Evolutionary conservation across 805 yeast genomes (phyloP).

Genomic region (Ascoidea tarda): DNA sequence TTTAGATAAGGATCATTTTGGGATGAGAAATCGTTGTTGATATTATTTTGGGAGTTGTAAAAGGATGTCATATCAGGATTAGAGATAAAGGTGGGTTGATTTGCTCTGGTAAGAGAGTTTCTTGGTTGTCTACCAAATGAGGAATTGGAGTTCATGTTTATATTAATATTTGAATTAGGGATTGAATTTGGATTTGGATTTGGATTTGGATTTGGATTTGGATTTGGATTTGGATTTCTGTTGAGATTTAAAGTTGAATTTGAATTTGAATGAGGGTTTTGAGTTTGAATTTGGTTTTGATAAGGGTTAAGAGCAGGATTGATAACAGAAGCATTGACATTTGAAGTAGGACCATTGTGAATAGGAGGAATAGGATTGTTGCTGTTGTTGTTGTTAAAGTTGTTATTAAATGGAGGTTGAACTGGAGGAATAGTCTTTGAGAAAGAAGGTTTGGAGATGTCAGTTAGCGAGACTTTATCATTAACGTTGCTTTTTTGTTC

Average conservation of each 20-base stretch:
- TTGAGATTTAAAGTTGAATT: too few species aligned
- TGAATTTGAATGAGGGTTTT: too few species aligned
- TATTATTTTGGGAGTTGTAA: neutral
- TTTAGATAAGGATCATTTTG: too few species aligned
- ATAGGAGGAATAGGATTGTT: neutral
- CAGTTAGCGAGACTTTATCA: neutral
- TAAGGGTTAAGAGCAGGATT: too few species aligned
- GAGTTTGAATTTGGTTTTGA: too few species aligned
- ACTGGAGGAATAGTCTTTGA: neutral
- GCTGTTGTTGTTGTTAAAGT: neutral
- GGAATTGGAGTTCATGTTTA: too few species aligned
- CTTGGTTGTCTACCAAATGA: too few species aligned
- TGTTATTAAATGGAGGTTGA: neutral
- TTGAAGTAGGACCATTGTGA: too few species aligned
- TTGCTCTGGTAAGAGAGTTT: too few species aligned
- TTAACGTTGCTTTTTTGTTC: neutral
- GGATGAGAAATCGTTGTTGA: neutral
- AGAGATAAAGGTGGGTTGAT: too few species aligned
- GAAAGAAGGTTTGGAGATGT: neutral
- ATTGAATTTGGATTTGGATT: neutral
- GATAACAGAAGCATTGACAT: too few species aligned
- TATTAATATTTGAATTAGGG: neutral
- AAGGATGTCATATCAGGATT: neutral
- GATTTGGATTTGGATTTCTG: neutral
- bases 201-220: neutral